Conservation (phyloP, 176 grass and related monocot species). For the Tillandsia fasciculata region DNA sequence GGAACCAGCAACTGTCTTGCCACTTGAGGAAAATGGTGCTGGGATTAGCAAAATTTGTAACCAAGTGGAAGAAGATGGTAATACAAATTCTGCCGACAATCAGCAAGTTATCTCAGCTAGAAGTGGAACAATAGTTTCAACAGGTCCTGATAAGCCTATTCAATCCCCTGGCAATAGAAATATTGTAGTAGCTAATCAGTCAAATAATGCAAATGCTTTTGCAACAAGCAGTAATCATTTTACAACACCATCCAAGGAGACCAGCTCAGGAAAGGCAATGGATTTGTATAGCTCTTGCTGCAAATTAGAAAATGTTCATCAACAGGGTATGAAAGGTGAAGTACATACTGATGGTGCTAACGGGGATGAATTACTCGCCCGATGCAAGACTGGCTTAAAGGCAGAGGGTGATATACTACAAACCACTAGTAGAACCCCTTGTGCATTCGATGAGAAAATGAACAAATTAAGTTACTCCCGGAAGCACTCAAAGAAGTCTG, state of each 20-base stretch:
- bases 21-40: slow-evolving; percentile 13
- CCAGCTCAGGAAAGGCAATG: slow-evolving; percentile 17
- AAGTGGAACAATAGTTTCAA: slow-evolving; percentile 22
- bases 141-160: slow-evolving; percentile 25
- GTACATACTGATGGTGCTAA: slow-evolving; percentile 12
- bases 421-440: neutral
- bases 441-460: slow-evolving; percentile 1
- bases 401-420: slow-evolving; percentile 9
- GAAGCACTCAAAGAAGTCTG: slow-evolving; percentile 31
- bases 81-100: slow-evolving; percentile 13
- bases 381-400: slow-evolving; percentile 13
- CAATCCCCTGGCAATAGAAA: slow-evolving; percentile 14
- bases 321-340: slow-evolving; percentile 12
- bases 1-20: slow-evolving; percentile 17
- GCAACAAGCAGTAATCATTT: slow-evolving; percentile 17
- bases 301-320: slow-evolving; percentile 6
- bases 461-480: slow-evolving; percentile 33
- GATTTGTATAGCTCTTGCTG: slow-evolving; percentile 1
- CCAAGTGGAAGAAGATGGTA: neutral
- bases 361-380: slow-evolving; percentile 11
- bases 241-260: slow-evolving; percentile 26
- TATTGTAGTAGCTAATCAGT: slow-evolving; percentile 5
- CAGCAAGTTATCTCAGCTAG: slow-evolving; percentile 21
- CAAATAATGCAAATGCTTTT: slow-evolving; percentile 17
- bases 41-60: slow-evolving; percentile 4